Evolutionary conservation across 495 filamentous ascomycete species (phyloP), one percentile per base, ranked within the genome.

Genomic region (Xylaria intraflava): DNA sequence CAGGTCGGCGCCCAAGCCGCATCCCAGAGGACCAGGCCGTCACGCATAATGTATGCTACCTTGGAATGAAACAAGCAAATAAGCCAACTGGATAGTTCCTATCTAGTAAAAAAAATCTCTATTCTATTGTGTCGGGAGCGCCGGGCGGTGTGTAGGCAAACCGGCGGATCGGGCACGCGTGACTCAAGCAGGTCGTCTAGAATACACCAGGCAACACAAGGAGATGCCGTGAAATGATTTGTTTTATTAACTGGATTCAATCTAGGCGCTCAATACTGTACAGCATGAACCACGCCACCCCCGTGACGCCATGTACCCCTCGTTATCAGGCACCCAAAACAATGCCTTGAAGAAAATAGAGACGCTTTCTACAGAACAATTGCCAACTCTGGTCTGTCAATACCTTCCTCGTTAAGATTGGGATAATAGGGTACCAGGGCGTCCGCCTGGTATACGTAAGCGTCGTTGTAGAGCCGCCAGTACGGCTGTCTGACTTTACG

Each of bases 371-470:
- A 95, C 57, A 96, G 78, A 50, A 96, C 80, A 71, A 97, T 90
- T 14, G 78, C 82, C 62, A 96, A 65, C 71, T 97, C 92, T 30
- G 81, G 78, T 59, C 92, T 76, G 51, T 83, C 77, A 67, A 90
- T 68, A 10, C 79, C 81, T 51, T 91, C 88, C 51, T 89, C 86
- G 46, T 85, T 84, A 59, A 96, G 68, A 47, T 82, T 83, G 0
- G 90, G 91, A 66, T 96, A 99, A 64, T 95, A 96, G 8, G 94
- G 94, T 23, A 99, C 85, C 81, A 99, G 92, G 11, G 88, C 82
- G 71, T 99, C 94, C 17, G 92, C 92, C 29, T 76, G 81, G 60
- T 94, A 89, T 48, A 96, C 93, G 67, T 97, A 97, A n/a, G 89
- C 87, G 68, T 95, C 88, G 62, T 98, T 98, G 70, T 98, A 96